These are phyloP conservation scores for Galerina marginata DNA, from an alignment of 768 basidiomycete species.

Conservation along the genomic window DNA sequence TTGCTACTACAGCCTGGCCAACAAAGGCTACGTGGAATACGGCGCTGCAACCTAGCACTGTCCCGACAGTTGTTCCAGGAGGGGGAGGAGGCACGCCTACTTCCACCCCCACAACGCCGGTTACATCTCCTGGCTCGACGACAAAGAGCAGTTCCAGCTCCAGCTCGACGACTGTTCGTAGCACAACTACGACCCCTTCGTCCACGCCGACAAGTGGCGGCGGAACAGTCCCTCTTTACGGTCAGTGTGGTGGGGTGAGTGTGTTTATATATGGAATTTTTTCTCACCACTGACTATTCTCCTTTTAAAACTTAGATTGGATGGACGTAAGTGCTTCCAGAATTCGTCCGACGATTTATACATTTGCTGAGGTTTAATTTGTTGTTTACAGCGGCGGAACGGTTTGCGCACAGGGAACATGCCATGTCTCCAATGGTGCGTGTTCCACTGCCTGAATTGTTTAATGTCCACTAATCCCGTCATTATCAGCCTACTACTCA, in stretches of 20 bases:
- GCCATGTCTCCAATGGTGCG: conserved; percentile 21
- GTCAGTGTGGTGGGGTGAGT: conserved; percentile 29
- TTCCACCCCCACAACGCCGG: background rate
- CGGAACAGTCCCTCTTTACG: conserved; percentile 21
- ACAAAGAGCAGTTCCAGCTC: too few species aligned
- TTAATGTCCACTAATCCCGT: background rate
- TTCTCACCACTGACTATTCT: background rate
- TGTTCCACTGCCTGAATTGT: background rate
- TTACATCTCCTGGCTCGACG: background rate
- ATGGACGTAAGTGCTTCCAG: conserved; percentile 18
- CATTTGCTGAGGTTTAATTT: background rate
- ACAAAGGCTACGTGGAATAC: conserved; percentile 47
- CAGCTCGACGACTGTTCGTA: background rate
- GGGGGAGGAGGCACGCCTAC: conserved; percentile 9
- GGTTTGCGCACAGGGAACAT: conserved; percentile 23
- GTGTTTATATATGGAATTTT: background rate
- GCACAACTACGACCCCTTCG: conserved; percentile 7
- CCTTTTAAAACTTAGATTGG: conserved; percentile 11
- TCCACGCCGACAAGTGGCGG: conserved; percentile 10
- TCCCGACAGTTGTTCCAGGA: conserved; percentile 18
- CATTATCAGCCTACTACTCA: conserved; percentile 24
- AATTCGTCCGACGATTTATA: background rate
- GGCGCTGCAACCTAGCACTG: conserved; percentile 12
- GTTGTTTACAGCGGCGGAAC: conserved; percentile 19
- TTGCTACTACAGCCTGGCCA: conserved; percentile 48